Evolutionary conservation across 164 flowering plant genomes (phyloP).

Genomic region (Tinospora cordifolia): DNA sequence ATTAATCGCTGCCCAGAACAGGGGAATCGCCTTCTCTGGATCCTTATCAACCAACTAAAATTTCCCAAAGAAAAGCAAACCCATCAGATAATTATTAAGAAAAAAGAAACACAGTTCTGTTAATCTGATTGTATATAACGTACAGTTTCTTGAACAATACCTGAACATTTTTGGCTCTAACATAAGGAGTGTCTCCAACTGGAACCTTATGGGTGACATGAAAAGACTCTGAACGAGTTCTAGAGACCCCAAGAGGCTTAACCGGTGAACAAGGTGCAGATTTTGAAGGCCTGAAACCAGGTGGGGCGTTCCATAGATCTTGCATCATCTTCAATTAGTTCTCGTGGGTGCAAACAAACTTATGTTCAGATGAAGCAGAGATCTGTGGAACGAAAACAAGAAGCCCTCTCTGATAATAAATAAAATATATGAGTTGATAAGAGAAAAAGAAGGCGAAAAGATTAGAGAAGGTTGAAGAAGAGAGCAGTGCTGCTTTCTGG

Average conservation of each 20-base stretch:
- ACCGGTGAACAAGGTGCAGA: slow-evolving; percentile 94
- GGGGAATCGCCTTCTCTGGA: slow-evolving; percentile 87
- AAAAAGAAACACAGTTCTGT: not conserved
- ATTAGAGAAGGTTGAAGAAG: slow-evolving; percentile 5
- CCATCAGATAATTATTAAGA: slow-evolving; percentile 10
- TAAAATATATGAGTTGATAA: not conserved
- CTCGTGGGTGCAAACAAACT: not conserved
- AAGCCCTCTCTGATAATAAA: not conserved
- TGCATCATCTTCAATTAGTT: slow-evolving; percentile 54
- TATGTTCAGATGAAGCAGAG: slow-evolving; percentile 15
- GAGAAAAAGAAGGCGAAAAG: slow-evolving; percentile 5
- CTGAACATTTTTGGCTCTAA: slow-evolving; percentile 92
- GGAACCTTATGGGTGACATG: slow-evolving; percentile 90
- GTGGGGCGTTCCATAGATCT: slow-evolving; percentile 79
- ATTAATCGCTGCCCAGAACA: slow-evolving; percentile 98
- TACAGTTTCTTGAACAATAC: slow-evolving; percentile 18
- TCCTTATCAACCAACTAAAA: slow-evolving; percentile 88
- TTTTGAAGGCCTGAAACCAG: slow-evolving; percentile 68
- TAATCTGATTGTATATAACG: not conserved
- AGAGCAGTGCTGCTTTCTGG: not conserved
- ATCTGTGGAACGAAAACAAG: slow-evolving; percentile 12
- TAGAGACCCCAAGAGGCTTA: slow-evolving; percentile 53
- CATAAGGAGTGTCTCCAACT: slow-evolving; percentile 89
- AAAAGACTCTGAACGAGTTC: slow-evolving; percentile 77
- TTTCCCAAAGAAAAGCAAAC: slow-evolving; percentile 1